These are phyloP conservation scores for Fusarium sororula DNA, from an alignment of 2,329 filamentous ascomycete genomes.

Conservation along the genomic window DNA sequence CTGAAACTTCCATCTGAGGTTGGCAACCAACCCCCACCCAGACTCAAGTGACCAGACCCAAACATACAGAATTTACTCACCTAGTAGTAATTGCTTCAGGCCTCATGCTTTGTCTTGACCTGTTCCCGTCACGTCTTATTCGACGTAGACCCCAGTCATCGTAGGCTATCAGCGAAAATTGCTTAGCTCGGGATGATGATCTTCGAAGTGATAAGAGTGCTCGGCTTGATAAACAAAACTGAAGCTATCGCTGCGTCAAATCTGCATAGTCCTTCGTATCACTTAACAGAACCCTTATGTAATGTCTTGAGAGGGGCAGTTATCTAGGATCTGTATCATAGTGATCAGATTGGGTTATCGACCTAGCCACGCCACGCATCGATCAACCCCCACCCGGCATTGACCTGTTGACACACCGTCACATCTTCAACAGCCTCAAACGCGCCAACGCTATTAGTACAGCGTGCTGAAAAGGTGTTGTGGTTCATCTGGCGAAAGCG, in stretches of 20 bases:
- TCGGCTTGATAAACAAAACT: not conserved
- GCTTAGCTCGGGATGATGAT: not conserved
- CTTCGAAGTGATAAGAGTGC: not conserved
- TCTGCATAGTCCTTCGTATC: not conserved
- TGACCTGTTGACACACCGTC: slow-evolving; percentile 7
- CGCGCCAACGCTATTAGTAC: slow-evolving; percentile 24
- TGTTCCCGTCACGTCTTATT: not conserved
- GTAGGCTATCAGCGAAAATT: not conserved
- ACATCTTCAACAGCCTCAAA: slow-evolving; percentile 33
- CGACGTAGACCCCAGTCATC: too few species aligned
- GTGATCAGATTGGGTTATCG: not conserved
- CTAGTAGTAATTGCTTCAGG: not conserved
- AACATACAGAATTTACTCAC: not conserved
- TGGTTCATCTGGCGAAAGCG: not conserved
- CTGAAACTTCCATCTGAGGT: not conserved
- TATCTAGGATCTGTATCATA: not conserved
- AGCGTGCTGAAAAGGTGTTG: not conserved
- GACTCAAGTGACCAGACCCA: not conserved
- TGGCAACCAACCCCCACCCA: not conserved
- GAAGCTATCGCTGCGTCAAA: not conserved
- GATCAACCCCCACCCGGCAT: slow-evolving; percentile 15
- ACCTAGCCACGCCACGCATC: slow-evolving; percentile 1
- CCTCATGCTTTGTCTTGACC: not conserved
- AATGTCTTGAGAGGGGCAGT: slow-evolving; percentile 1
- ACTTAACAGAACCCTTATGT: not conserved